phyloP scores from a whole-genome alignment of 805 yeast genomes.

The Saccharomycopsis babjevae region DNA sequence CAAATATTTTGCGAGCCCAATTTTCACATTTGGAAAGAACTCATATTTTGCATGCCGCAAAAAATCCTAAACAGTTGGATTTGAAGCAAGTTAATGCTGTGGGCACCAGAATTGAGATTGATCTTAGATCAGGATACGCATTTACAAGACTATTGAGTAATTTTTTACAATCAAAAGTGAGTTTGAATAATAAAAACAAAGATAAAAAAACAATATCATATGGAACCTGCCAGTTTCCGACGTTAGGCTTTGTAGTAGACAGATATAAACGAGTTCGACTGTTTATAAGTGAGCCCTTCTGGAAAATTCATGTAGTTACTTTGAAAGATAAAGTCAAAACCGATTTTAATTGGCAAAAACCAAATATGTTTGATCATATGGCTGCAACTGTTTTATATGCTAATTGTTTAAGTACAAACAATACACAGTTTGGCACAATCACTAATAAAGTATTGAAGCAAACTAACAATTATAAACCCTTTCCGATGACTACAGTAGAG shows the following conservation, averaged over 20 bases:
- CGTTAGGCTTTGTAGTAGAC: conserved; percentile 92
- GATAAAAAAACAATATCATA: conserved; percentile 46
- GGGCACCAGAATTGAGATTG: conserved; percentile 74
- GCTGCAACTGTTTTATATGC: conserved; percentile 57
- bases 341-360: conserved; percentile 61
- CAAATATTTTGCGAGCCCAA: conserved; percentile 58
- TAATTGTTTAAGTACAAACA: conserved; percentile 36
- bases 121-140: conserved; percentile 78
- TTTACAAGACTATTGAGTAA: conserved; percentile 49
- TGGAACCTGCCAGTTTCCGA: conserved; percentile 95
- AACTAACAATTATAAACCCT: conserved; percentile 68
- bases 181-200: conserved; percentile 1
- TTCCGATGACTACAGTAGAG: conserved; percentile 91
- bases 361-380: conserved; percentile 62
- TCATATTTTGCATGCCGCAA: conserved; percentile 71
- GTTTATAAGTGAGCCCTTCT: conserved; percentile 70
- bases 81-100: conserved; percentile 74
- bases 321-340: conserved; percentile 29
- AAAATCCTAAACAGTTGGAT: conserved; percentile 53
- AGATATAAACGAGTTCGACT: conserved; percentile 64
- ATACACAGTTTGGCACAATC: conserved; percentile 37
- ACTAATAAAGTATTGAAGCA: conserved; percentile 45
- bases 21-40: conserved; percentile 78
- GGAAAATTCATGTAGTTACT: conserved; percentile 55
- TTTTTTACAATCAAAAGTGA: conserved; percentile 10